Percentiles rank a stretch among this genome's conserved stretches.
Evolutionary conservation across 2,329 filamentous ascomycete species (phyloP).

Genomic region (Knoxdaviesia proteae): DNA sequence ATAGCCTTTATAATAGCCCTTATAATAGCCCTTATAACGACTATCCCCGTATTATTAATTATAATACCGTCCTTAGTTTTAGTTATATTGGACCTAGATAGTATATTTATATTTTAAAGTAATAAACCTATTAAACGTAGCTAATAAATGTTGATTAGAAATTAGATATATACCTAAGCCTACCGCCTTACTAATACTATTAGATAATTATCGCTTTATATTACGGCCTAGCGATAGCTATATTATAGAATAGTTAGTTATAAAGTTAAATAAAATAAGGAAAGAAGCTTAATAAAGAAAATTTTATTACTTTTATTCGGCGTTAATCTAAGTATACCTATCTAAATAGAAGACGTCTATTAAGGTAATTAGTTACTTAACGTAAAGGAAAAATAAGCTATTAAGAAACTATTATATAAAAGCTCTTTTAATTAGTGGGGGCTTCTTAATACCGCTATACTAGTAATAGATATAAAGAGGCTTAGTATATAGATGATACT

Average conservation of each 20-base stretch:
- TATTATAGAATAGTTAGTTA: conserved; percentile 1
- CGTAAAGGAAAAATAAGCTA: conserved; percentile 1
- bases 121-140: neutral
- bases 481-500: neutral
- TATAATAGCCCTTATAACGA: neutral
- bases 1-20: neutral
- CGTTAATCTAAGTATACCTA: too few species aligned
- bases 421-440: too few species aligned
- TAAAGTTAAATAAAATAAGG: neutral
- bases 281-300: neutral
- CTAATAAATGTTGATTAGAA: neutral
- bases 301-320: conserved; percentile 1
- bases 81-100: neutral
- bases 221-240: neutral
- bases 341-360: too few species aligned
- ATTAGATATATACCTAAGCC: neutral
- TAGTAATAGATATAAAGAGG: conserved; percentile 1
- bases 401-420: conserved; percentile 1
- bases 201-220: neutral
- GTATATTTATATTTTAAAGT: neutral
- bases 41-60: neutral
- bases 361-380: conserved; percentile 1
- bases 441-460: neutral
- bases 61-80: neutral
- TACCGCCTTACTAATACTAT: neutral